A percentile compares a stretch with the other conserved stretches of the same genome.
These are phyloP conservation scores for Backusella liffmaniae DNA, from an alignment of 192 early-diverging fungal genomes.

Conservation along the genomic window DNA sequence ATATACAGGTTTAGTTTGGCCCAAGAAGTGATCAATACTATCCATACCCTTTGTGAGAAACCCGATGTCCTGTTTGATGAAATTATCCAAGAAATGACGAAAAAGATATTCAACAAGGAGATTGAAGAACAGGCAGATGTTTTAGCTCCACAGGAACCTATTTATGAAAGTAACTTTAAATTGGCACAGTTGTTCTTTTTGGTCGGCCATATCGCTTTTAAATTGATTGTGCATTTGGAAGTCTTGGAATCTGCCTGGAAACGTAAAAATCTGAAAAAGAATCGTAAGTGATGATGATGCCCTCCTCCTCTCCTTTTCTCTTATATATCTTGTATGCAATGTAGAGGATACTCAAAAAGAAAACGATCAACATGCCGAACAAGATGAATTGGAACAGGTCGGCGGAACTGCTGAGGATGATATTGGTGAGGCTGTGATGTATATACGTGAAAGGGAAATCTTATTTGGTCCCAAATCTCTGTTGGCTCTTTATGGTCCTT, in stretches of 20 bases:
- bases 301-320: not conserved
- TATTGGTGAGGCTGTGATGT: constrained; percentile 82
- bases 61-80: constrained; percentile 81
- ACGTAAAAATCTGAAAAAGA: constrained; percentile 58
- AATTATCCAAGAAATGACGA: constrained; percentile 70
- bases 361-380: constrained; percentile 44
- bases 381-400: constrained; percentile 91
- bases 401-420: constrained; percentile 95
- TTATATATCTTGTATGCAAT: not conserved
- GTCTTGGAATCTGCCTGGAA: constrained; percentile 93
- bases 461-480: constrained; percentile 78
- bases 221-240: constrained; percentile 96
- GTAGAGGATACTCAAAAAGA: constrained; percentile 36
- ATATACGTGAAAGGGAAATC: constrained; percentile 90
- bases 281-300: constrained; percentile 14
- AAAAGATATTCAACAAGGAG: constrained; percentile 53
- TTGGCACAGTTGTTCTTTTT: constrained; percentile 88
- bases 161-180: constrained; percentile 58
- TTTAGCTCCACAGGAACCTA: not conserved
- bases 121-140: not conserved
- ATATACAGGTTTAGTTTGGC: constrained; percentile 83
- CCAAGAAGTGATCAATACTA: constrained; percentile 93
- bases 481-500: constrained; percentile 75
- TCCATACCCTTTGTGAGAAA: constrained; percentile 87
- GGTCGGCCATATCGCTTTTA: constrained; percentile 94